Evolutionary conservation across 768 basidiomycete species (phyloP), one percentile per base, ranked within the genome.

Genomic region (Mycena indigotica): DNA sequence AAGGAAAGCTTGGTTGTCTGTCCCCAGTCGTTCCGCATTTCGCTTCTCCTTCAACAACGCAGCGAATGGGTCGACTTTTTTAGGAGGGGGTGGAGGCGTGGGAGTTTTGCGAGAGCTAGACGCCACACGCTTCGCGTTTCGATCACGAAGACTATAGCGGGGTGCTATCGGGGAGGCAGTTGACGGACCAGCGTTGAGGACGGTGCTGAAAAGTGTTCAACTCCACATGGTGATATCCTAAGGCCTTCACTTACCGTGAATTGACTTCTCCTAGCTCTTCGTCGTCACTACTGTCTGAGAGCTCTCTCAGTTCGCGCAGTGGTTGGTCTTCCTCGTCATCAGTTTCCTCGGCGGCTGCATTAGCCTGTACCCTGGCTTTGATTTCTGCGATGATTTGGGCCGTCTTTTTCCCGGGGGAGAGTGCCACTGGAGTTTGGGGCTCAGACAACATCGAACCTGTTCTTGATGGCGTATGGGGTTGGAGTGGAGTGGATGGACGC

Each of bases 321-420:
- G 55, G 68, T n/a, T 24, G 21, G 6, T 48, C 25, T 23, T 24
- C 46, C 5, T 48, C 46, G 4, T 66, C 68, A 3, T 84, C 81
- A 2, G 80, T 77, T 64, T 79, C 83, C n/a, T 74, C 77, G 24
- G 70, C 63, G 8, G 12, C 41, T 5, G 60, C 75, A 21, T 72
- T 75, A 54, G 82, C 83, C 48, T 74, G 78, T 4, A 84, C 87
- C 59, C 75, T 78, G n/a, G 81, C 84, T 71, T 80, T 88, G 59
- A 90, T 88, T 30, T 82, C 75, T 5, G 81, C 85, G 45, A 91
- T 84, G 28, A 89, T 75, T 63, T 77, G 74, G 16, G 80, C 80
- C 2, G 88, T 76, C 67, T 84, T 88, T 25, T 69, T 67, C 19
- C 63, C 71, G 28, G 70, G 67, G 57, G 77, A 72, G 28, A 79